phyloP scores from a whole-genome alignment of 805 yeast genomes.

The Zygosaccharomyces rouxii region DNA sequence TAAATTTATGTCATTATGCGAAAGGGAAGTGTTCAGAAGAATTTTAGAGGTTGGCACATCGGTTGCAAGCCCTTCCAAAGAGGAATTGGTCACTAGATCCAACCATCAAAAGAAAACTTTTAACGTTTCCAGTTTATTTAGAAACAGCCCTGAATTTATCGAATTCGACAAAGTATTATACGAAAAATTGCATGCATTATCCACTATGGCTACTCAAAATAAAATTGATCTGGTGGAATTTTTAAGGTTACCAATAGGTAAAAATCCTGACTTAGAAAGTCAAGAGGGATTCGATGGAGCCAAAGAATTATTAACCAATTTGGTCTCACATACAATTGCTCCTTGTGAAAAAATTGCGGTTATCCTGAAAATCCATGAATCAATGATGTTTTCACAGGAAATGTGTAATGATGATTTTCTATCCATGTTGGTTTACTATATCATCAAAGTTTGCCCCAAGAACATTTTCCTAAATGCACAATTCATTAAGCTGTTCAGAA shows the following conservation, averaged over 20 bases:
- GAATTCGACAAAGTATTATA: constrained; percentile 27
- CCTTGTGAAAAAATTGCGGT: constrained; percentile 31
- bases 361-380: constrained; percentile 27
- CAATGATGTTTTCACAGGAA: constrained; percentile 24
- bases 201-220: constrained; percentile 19
- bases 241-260: constrained; percentile 19
- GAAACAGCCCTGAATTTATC: constrained; percentile 32
- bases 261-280: background rate
- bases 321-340: constrained; percentile 25
- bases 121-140: constrained; percentile 26
- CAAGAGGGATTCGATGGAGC: constrained; percentile 14
- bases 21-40: constrained; percentile 26
- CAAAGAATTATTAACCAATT: constrained; percentile 15
- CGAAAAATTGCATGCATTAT: constrained; percentile 23
- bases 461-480: constrained; percentile 28
- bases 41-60: constrained; percentile 33
- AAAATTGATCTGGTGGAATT: constrained; percentile 25
- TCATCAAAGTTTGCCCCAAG: constrained; percentile 24
- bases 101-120: constrained; percentile 13
- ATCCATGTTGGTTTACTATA: constrained; percentile 29
- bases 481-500: constrained; percentile 33
- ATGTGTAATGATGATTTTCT: constrained; percentile 34
- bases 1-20: constrained; percentile 32
- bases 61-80: constrained; percentile 22
- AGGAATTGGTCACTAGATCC: constrained; percentile 5